Evolutionary conservation across 139 green algal species (phyloP).

Genomic region (Coelastrella sp.): DNA sequence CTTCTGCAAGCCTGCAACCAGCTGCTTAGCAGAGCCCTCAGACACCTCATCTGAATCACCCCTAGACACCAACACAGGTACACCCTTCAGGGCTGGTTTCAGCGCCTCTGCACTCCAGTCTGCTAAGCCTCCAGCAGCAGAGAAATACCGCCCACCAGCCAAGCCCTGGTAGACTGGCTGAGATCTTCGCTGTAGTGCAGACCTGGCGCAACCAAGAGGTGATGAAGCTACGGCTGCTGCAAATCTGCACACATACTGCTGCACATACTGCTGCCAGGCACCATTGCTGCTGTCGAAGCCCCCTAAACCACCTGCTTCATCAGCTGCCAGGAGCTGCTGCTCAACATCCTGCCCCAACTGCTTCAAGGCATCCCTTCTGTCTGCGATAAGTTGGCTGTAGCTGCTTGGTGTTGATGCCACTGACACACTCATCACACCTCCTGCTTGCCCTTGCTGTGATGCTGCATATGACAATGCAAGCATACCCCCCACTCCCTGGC

Average conservation of each 20-base stretch:
- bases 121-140: constrained; percentile 2
- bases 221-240: background rate
- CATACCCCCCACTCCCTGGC: constrained; percentile 40
- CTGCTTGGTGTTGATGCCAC: constrained; percentile 14
- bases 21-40: background rate
- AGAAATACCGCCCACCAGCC: constrained; percentile 25
- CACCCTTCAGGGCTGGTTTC: background rate
- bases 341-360: background rate
- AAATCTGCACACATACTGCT: constrained; percentile 26
- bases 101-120: constrained; percentile 7
- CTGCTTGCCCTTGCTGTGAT: background rate
- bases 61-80: constrained; percentile 5
- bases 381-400: constrained; percentile 29
- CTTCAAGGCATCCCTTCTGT: background rate
- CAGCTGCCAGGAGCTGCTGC: constrained; percentile 33
- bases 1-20: background rate
- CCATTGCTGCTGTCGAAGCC: background rate
- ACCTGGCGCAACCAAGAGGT: background rate
- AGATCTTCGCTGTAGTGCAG: background rate
- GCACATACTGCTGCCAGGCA: constrained; percentile 12
- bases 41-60: constrained; percentile 41
- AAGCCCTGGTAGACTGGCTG: constrained; percentile 21
- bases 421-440: constrained; percentile 21
- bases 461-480: constrained; percentile 34
- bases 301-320: background rate